Conservation (phyloP, 257 asterid species). For the Marsdenia floribunda region DNA sequence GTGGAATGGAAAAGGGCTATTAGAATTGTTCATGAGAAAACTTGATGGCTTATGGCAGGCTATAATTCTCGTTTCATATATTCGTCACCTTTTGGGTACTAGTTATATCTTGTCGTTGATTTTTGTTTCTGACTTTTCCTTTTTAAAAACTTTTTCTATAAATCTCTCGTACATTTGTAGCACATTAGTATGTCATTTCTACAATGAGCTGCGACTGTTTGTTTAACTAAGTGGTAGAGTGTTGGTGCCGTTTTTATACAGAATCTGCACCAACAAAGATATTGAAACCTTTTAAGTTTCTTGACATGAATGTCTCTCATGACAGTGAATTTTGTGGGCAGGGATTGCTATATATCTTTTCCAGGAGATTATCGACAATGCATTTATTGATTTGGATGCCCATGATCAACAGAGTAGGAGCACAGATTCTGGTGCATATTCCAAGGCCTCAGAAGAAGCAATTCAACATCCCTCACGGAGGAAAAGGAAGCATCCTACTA, state of each 20-base stretch:
- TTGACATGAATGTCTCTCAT: background rate
- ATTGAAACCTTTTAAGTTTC: background rate
- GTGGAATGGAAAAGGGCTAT: background rate
- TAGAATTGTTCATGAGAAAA: background rate
- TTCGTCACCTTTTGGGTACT: background rate
- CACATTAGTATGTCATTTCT: background rate
- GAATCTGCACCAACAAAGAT: background rate
- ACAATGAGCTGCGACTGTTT: background rate
- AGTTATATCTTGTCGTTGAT: background rate
- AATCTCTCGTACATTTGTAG: background rate
- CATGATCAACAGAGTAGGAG: slow-evolving; percentile 30
- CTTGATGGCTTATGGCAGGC: background rate
- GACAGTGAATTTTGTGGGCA: slow-evolving; percentile 21
- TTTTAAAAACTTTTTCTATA: background rate
- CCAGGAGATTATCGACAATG: slow-evolving; percentile 52
- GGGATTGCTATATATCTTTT: slow-evolving; percentile 57
- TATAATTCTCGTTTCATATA: background rate
- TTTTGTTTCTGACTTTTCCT: background rate
- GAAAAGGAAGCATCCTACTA: slow-evolving; percentile 72
- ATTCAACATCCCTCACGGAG: slow-evolving; percentile 31
- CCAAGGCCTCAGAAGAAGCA: slow-evolving; percentile 37
- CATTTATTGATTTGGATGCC: slow-evolving; percentile 51
- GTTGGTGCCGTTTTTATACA: background rate
- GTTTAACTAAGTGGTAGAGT: background rate
- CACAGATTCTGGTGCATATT: slow-evolving; percentile 22